Evolutionary conservation across 306 rosid species (phyloP), one percentile per base, ranked within the genome.

Genomic region (Lathyrus tuberosus): DNA sequence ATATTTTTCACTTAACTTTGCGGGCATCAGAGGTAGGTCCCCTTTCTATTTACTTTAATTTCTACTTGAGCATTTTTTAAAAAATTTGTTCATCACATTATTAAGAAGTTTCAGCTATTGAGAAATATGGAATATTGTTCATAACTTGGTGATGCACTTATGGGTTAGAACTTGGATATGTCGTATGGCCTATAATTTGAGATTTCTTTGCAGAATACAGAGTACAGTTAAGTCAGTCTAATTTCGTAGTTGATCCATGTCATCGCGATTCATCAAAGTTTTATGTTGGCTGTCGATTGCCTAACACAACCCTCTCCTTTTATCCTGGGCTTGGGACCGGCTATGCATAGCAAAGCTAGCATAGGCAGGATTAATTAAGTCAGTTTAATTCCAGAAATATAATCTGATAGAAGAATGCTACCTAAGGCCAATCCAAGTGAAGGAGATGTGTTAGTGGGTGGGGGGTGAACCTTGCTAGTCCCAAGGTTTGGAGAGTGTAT

Each of bases 1-100:
- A 82, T 72, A 76, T 87, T 67, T 91, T 88, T 77, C 88, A 87
- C 87, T 80, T 89, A 72, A 88, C 99, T 71, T 79, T 94, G 79
- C 86, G 69, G 84, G 76, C 81, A 66, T 73, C 96, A 35, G 90
- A 87, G 96, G 99, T 85, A 65, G 63, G 73, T 42, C 76, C 61
- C 54, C 73, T 71, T 64, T 69, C 37, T 53, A 60, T 65, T 57
- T 41, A 16, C 60, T 49, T 35, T 73, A 30, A n/a, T 81, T 16
- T 73, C 74, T 16, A 69, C 74, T 46, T 62, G 41, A 62, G 48
- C 51, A 74, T 73, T 63, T 71, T 41, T 24, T 24, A 1, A 0
- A 1, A 71, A 37, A 49, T 73, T 79, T 68, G 53, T 43, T 71
- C 67, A 47, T 71, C 53, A 22, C 70, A 69, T 63, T 70, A 5